phyloP scores from a whole-genome alignment of 805 yeast species.

The Cyberlindnera xylosilytica region DNA sequence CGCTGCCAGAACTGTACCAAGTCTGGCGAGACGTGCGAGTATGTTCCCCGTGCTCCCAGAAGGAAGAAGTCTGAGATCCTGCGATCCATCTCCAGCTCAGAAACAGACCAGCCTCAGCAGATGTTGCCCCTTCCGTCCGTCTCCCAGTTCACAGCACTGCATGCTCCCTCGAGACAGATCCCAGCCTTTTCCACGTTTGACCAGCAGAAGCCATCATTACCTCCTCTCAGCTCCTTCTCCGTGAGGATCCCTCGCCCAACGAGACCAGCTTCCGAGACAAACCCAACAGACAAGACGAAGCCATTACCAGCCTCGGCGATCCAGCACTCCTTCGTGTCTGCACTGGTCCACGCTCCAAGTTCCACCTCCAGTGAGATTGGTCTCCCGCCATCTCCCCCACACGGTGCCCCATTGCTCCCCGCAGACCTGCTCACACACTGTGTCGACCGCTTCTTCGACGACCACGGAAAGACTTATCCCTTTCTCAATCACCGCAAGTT shows the following conservation, averaged over 20 bases:
- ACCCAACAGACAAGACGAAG: neutral
- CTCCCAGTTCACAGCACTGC: conserved; percentile 2
- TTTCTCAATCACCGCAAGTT: conserved; percentile 13
- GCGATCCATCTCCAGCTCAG: too few relatives aligned
- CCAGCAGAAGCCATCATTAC: conserved; percentile 8
- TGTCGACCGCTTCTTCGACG: conserved; percentile 33
- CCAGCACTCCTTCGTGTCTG: conserved; percentile 10
- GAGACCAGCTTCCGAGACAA: neutral
- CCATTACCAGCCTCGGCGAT: conserved; percentile 4
- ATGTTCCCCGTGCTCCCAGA: conserved; percentile 42
- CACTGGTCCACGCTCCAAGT: conserved; percentile 6
- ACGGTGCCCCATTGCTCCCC: neutral
- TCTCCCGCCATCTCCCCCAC: conserved; percentile 1
- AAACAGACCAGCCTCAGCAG: too few relatives aligned
- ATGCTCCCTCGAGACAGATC: neutral
- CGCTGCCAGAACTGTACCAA: conserved; percentile 41
- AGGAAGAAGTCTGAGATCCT: conserved; percentile 31
- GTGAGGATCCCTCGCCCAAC: neutral
- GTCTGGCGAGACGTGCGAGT: conserved; percentile 38
- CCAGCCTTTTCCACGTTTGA: neutral
- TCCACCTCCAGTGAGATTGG: too few relatives aligned
- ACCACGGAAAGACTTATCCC: conserved; percentile 10
- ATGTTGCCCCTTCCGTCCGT: conserved; percentile 8
- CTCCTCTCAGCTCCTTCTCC: conserved; percentile 12
- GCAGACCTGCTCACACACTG: conserved; percentile 2